Base-by-base conservation (phyloP, 345 rosid genomes). In the Euphorbia pulcherrima region DNA sequence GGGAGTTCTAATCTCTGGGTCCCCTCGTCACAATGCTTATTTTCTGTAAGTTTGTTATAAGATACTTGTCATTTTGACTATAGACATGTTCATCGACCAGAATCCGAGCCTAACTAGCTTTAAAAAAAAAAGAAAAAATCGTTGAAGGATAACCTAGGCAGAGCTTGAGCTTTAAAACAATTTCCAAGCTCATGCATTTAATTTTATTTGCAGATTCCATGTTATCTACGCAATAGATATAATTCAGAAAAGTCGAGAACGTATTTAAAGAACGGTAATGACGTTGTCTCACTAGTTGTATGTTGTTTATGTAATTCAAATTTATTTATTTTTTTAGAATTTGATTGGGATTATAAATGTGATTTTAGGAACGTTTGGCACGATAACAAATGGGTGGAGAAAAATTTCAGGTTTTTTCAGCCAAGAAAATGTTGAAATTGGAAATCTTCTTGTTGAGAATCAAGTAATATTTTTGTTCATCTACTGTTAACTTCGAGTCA, bases 1-100 rank as follows among this genome's bases (percentile, higher is more conserved):
- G 97, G 95, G 27, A 90, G 95, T 68, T 90, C 97, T 46, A 88
- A 90, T 69, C 88, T 90, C 51, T 90, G 97, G 97, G 81, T 90
- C 70, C 97, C 97, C 26, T 90, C 97, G 4, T 73, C 88, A 59
- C 84, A 85, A 67, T 90, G 97, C 73, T 77, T 70, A 75, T 81
- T 88, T 53, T 82, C 91, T 17, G 97, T 88, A 75, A 85, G 92
- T 77, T 33, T 33, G 3, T 33, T 33, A 2, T 33, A n/a, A n/a
- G n/a, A n/a, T n/a, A n/a, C 7, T 33, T 33, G 7, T 33, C 37
- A 33, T 33, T 2, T 33, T 3, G 3, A 33, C 37, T 33, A 33
- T n/a, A n/a, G n/a, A n/a, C n/a, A n/a, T n/a, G 37, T 33, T 33
- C 7, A 7, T 33, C 4, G 37, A 33, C 37, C 7, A 7, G 37